phyloP scores from a whole-genome alignment of 768 basidiomycete species.

The Naganishia randhawae region DNA sequence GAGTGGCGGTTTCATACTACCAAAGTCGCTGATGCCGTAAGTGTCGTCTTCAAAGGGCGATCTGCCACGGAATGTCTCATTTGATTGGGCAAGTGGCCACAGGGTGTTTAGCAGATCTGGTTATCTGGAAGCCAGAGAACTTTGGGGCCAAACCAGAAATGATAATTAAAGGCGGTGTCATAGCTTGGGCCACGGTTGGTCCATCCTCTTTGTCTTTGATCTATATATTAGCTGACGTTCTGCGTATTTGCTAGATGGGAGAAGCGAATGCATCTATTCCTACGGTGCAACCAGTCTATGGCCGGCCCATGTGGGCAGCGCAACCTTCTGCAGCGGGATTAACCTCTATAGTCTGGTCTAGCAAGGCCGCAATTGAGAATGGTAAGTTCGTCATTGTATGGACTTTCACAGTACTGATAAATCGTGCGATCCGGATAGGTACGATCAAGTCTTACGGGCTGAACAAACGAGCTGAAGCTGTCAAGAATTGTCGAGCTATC shows the following conservation, averaged over 20 bases:
- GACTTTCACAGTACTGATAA: slow-evolving; percentile 17
- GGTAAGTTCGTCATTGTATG: slow-evolving; percentile 43
- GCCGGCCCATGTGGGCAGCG: slow-evolving; percentile 90
- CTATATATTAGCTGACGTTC: background rate
- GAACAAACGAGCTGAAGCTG: slow-evolving; percentile 68
- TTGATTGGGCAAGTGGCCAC: slow-evolving; percentile 76
- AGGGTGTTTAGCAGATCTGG: slow-evolving; percentile 85
- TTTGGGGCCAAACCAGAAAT: slow-evolving; percentile 90
- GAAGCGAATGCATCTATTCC: slow-evolving; percentile 96
- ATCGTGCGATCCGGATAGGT: slow-evolving; percentile 50
- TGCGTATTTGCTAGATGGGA: slow-evolving; percentile 66
- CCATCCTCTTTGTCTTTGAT: background rate
- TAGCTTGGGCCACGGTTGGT: slow-evolving; percentile 79
- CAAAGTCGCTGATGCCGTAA: background rate
- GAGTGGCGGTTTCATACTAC: no score
- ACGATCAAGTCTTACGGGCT: slow-evolving; percentile 66
- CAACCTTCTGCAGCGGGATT: slow-evolving; percentile 71
- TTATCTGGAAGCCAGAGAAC: slow-evolving; percentile 89
- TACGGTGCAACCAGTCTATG: slow-evolving; percentile 81
- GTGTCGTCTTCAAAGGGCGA: slow-evolving; percentile 60
- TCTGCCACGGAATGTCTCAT: slow-evolving; percentile 87
- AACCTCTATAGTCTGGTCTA: slow-evolving; percentile 84
- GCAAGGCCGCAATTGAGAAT: slow-evolving; percentile 61
- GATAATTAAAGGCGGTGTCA: slow-evolving; percentile 91
- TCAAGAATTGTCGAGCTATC: slow-evolving; percentile 69